phyloP scores from a whole-genome alignment of 441 rosid species.

The Euphorbia celastroides region DNA sequence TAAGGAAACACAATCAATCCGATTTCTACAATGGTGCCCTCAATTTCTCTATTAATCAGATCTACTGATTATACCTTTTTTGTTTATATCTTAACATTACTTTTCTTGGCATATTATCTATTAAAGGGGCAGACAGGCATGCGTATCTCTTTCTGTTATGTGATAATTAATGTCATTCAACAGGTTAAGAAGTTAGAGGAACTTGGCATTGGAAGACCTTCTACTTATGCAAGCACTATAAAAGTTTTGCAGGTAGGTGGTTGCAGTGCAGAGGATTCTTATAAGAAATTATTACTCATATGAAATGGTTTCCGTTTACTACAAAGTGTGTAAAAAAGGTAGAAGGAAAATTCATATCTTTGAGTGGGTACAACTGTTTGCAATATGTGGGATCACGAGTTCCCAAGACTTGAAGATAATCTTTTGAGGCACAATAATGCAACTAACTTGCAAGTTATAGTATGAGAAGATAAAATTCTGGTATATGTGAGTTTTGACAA shows the following conservation, averaged over 20 bases:
- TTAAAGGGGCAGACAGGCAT: not conserved
- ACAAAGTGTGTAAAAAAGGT: not conserved
- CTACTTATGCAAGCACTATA: slow-evolving; percentile 87
- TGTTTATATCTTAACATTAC: too few relatives aligned
- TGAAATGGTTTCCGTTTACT: not conserved
- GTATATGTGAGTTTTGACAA: not conserved
- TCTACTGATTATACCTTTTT: too few relatives aligned
- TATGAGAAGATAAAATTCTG: not conserved
- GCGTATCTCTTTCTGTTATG: not conserved
- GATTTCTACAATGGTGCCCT: too few relatives aligned
- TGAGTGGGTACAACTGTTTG: not conserved
- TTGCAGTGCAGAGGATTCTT: not conserved
- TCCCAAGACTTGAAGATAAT: not conserved
- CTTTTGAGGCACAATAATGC: not conserved
- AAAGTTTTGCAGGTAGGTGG: slow-evolving; percentile 80
- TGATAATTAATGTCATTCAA: not conserved
- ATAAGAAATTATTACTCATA: not conserved
- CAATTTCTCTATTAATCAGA: too few relatives aligned
- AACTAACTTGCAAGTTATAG: not conserved
- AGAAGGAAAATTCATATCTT: not conserved
- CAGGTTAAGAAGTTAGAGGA: slow-evolving; percentile 97
- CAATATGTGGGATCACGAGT: not conserved
- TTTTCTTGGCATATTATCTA: not conserved
- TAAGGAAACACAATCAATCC: too few relatives aligned
- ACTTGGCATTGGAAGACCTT: slow-evolving; percentile 99